phyloP scores from a whole-genome alignment of 169 alveolate species.

The Eimeria nieschulzi region DNA sequence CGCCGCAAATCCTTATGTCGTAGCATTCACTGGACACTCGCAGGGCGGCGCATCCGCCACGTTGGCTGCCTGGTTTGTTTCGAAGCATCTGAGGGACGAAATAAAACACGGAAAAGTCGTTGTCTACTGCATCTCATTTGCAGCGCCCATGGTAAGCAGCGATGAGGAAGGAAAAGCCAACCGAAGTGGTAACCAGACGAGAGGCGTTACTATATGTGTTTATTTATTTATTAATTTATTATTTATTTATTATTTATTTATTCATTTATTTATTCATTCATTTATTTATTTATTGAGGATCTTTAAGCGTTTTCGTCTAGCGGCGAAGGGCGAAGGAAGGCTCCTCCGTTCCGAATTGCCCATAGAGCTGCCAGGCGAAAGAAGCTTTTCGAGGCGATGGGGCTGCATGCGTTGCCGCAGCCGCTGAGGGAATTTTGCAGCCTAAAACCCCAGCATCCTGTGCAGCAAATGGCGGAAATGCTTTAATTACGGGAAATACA shows the following conservation, averaged over 20 bases:
- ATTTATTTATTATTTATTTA: neutral
- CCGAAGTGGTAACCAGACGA: neutral
- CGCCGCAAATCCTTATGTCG: slow-evolving; percentile 43
- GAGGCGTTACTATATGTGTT: neutral
- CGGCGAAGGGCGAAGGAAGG: too few species aligned
- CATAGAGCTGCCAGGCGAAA: too few species aligned
- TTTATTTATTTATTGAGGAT: too few species aligned
- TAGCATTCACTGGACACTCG: slow-evolving; percentile 72
- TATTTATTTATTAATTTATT: neutral
- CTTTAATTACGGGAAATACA: too few species aligned
- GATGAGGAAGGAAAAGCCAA: neutral
- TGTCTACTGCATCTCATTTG: slow-evolving; percentile 49
- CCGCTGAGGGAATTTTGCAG: too few species aligned
- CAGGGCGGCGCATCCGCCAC: slow-evolving; percentile 68
- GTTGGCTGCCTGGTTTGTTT: slow-evolving; percentile 64
- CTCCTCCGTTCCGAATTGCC: too few species aligned
- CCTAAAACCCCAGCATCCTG: too few species aligned
- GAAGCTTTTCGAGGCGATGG: too few species aligned
- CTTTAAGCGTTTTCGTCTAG: too few species aligned
- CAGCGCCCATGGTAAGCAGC: slow-evolving; percentile 55
- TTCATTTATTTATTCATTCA: neutral
- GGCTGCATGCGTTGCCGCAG: too few species aligned
- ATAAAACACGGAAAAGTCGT: slow-evolving; percentile 40
- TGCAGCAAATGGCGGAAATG: too few species aligned
- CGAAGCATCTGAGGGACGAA: slow-evolving; percentile 3